These are phyloP conservation scores for Trypanosoma mega DNA, from an alignment of 208 protist species.

Conservation along the genomic window DNA sequence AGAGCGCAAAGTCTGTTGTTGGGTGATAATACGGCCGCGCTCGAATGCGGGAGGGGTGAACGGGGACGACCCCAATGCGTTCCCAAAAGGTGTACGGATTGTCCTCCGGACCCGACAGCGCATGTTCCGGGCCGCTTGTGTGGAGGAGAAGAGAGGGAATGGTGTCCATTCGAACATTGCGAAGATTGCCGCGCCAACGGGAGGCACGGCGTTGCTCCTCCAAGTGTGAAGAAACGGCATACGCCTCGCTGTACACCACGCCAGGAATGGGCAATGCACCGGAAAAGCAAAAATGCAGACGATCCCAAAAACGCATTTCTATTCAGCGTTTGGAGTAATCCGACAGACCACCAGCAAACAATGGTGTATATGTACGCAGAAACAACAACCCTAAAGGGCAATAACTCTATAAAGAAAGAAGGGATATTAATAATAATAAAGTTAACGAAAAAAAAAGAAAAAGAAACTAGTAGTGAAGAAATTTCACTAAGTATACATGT, in stretches of 20 bases:
- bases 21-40: slow-evolving; percentile 84
- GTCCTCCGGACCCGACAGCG: slow-evolving; percentile 57
- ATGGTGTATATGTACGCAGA: no score
- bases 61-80: slow-evolving; percentile 72
- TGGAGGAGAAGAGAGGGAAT: slow-evolving; percentile 35
- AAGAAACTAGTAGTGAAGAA: no score
- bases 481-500: no score
- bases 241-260: slow-evolving; percentile 75
- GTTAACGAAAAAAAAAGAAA: slow-evolving; percentile 24
- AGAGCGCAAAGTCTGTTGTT: slow-evolving; percentile 81
- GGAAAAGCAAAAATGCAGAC: slow-evolving; percentile 35
- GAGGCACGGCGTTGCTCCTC: slow-evolving; percentile 28
- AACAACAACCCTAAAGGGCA: background rate
- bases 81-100: slow-evolving; percentile 89
- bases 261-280: slow-evolving; percentile 49
- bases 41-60: slow-evolving; percentile 81
- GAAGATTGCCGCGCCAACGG: slow-evolving; percentile 57
- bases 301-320: slow-evolving; percentile 8
- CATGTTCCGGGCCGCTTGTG: slow-evolving; percentile 7
- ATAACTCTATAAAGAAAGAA: slow-evolving; percentile 16
- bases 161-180: slow-evolving; percentile 65
- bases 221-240: slow-evolving; percentile 26
- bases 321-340: background rate
- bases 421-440: slow-evolving; percentile 8
- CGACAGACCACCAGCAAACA: no score